Percentiles rank a stretch among this genome's conserved stretches.
Evolutionary conservation across 2,329 filamentous ascomycete species (phyloP).

Genomic region (Fusarium paranaense): DNA sequence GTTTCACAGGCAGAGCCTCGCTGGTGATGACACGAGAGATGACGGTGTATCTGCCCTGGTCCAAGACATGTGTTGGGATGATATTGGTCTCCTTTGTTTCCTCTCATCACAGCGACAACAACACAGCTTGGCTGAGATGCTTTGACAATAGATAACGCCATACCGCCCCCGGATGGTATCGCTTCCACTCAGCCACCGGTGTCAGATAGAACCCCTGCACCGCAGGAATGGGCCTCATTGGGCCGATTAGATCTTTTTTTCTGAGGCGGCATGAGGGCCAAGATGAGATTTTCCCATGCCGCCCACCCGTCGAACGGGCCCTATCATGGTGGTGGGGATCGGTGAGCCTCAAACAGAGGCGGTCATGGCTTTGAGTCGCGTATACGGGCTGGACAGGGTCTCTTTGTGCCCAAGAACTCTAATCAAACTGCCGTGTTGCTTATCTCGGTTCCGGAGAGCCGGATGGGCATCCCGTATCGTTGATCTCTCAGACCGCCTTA

Average conservation of each 20-base stretch:
- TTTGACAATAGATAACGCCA: neutral
- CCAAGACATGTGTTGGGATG: neutral
- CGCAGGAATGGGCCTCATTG: neutral
- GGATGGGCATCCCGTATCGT: neutral
- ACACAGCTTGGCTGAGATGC: neutral
- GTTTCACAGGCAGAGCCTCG: neutral
- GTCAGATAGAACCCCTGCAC: neutral
- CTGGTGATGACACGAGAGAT: neutral
- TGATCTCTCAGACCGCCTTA: neutral
- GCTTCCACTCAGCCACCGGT: neutral
- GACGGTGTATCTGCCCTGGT: neutral
- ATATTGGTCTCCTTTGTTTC: neutral
- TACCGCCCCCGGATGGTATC: neutral
- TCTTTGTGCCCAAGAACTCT: neutral
- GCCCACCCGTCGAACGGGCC: neutral
- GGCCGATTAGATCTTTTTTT: neutral
- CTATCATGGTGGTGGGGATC: neutral
- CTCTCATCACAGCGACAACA: neutral
- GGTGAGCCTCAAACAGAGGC: neutral
- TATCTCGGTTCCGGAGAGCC: neutral
- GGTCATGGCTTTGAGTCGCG: neutral
- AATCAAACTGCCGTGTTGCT: neutral
- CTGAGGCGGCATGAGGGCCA: neutral
- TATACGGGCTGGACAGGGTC: neutral
- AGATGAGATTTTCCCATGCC: neutral